Evolutionary conservation across 306 rosid genomes (phyloP), one percentile per base, ranked within the genome.

Genomic region (Vicia faba): DNA sequence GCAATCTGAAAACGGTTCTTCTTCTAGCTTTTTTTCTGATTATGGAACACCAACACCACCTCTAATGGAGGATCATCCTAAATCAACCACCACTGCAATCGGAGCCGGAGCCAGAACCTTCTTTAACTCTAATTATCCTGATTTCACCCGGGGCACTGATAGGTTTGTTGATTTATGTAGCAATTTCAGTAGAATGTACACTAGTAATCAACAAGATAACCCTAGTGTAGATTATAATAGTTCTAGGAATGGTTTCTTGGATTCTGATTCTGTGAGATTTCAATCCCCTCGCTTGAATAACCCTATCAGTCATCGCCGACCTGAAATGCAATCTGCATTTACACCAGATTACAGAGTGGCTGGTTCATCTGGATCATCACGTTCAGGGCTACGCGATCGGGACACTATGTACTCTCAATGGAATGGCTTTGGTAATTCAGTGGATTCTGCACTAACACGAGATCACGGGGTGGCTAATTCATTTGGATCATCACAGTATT

Each of bases 21-120:
- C 84, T 0, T 83, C 88, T 4, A 81, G 86, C 76, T 54, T 81
- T 64, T 78, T 81, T 79, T 83, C 88, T 70, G 88, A 83, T 60
- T 79, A 67, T 56, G 86, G 83, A 76, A 79, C 91, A 46, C 84
- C 87, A 36, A 81, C 78, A 39, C 79, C 87, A 3, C 73, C 84
- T 58, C 66, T 78, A 16, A 49, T 70, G 4, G 91, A 83, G 66
- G 88, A 83, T 64, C 68, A 83, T 64, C 64, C 66, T 65, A 82
- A 83, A 73, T 55, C 81, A 66, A 35, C 82, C 50, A 5, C 43
- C 41, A 54, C 75, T 75, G 50, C 54, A 31, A 33, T 33, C 62
- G 71, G 80, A 48, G 51, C 48, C 61, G 73, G 78, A 48, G 57
- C 45, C 6, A 7, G 46, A 46, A 15, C 59, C 46, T 33, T 33